Evolutionary conservation across 257 asterid genomes (phyloP).

Genomic region (Solanum dulcamara): DNA sequence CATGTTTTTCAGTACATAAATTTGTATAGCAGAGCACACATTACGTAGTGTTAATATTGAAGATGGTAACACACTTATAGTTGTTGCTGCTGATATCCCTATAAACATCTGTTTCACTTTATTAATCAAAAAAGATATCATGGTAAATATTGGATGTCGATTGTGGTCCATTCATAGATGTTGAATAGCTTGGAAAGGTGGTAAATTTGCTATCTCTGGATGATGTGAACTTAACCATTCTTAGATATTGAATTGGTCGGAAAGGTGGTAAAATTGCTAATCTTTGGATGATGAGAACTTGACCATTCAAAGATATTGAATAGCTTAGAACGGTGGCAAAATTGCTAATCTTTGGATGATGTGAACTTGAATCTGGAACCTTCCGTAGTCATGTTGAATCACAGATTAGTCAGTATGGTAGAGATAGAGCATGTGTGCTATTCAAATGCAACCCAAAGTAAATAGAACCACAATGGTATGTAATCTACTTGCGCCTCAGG

Average conservation of each 20-base stretch:
- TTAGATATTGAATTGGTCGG: neutral
- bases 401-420: neutral
- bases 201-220: neutral
- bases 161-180: neutral
- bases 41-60: neutral
- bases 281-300: neutral
- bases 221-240: neutral
- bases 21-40: neutral
- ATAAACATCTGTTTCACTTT: neutral
- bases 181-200: neutral
- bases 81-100: neutral
- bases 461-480: neutral
- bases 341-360: neutral
- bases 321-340: neutral
- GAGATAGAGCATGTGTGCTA: neutral
- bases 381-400: neutral
- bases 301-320: neutral
- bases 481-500: neutral
- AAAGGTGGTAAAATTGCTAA: neutral
- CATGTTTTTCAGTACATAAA: neutral
- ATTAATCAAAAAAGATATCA: neutral
- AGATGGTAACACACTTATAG: neutral
- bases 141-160: neutral
- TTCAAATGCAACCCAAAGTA: neutral
- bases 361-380: neutral